A percentile compares a stretch with the other conserved stretches of the same genome.
Conservation (phyloP, 805 yeast species). For the Brettanomyces nanus region DNA sequence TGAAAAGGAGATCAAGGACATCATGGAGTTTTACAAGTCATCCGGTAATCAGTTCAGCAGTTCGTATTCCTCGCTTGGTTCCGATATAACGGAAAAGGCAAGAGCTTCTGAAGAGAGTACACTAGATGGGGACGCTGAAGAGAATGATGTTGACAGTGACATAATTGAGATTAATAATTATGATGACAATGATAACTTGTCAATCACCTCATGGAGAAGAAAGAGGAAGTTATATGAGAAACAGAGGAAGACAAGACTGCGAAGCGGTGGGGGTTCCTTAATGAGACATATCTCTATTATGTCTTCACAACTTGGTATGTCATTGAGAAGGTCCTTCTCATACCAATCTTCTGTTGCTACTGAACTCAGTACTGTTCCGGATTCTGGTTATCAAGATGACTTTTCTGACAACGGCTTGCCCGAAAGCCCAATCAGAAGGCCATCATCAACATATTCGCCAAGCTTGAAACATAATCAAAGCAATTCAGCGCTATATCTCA, state of each 20-base stretch:
- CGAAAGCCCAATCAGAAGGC: background rate
- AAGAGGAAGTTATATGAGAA: slow-evolving; percentile 39
- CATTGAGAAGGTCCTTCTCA: slow-evolving; percentile 21
- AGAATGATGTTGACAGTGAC: background rate
- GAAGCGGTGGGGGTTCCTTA: slow-evolving; percentile 7
- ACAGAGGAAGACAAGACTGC: slow-evolving; percentile 4
- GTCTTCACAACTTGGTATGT: slow-evolving; percentile 19
- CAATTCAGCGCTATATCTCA: slow-evolving; percentile 10
- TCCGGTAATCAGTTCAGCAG: slow-evolving; percentile 11
- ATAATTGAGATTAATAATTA: slow-evolving; percentile 23
- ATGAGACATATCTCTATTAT: slow-evolving; percentile 23
- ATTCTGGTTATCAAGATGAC: too few relatives aligned
- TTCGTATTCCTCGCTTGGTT: slow-evolving; percentile 17
- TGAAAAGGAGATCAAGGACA: slow-evolving; percentile 22
- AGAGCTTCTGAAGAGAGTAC: slow-evolving; percentile 7
- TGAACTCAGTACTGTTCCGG: slow-evolving; percentile 2
- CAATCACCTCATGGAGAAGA: slow-evolving; percentile 45
- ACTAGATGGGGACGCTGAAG: background rate
- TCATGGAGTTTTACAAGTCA: slow-evolving; percentile 26
- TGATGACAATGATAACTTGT: slow-evolving; percentile 34
- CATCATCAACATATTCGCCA: slow-evolving; percentile 4
- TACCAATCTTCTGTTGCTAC: slow-evolving; percentile 23
- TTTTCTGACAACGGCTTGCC: background rate
- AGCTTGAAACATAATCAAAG: background rate
- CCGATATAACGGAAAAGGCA: slow-evolving; percentile 5